Percentiles rank a stretch among this genome's conserved stretches.
These are phyloP conservation scores for Phytophthora fragariae DNA, from an alignment of 352 stramenopile species.

Conservation along the genomic window DNA sequence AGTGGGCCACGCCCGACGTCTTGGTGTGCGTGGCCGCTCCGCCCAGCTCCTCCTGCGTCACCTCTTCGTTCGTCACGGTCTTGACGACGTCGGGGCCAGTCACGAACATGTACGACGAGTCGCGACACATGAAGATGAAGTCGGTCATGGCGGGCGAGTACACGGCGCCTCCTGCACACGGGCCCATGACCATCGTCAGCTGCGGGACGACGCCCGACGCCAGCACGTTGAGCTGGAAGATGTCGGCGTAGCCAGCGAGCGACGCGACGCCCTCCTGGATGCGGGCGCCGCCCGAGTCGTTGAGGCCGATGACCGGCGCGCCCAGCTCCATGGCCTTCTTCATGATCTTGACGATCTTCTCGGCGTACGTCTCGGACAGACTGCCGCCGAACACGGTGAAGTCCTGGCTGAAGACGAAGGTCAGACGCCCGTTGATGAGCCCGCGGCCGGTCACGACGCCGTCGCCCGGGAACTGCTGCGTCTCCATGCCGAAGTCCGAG, in stretches of 20 bases:
- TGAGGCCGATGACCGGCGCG: constrained; percentile 97
- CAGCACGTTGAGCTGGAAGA: constrained; percentile 98
- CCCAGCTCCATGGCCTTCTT: constrained; percentile 97
- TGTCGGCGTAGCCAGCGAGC: constrained; percentile 97
- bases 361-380: constrained; percentile 96
- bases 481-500: constrained; percentile 97
- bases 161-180: constrained; percentile 95
- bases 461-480: constrained; percentile 93
- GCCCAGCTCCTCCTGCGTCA: constrained; percentile 95
- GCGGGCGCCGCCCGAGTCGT: constrained; percentile 97
- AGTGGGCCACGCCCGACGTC: constrained; percentile 95
- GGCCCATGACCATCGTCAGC: constrained; percentile 98
- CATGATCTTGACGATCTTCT: constrained; percentile 99
- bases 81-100: constrained; percentile 98
- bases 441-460: constrained; percentile 96
- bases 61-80: constrained; percentile 97
- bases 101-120: constrained; percentile 99
- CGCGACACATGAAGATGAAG: constrained; percentile 99
- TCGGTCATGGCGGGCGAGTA: constrained; percentile 99
- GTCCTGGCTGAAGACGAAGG: constrained; percentile 98
- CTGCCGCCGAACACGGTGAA: constrained; percentile 98
- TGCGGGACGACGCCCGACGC: constrained; percentile 95
- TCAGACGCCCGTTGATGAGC: constrained; percentile 94
- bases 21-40: constrained; percentile 96
- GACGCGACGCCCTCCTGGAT: constrained; percentile 99